phyloP scores from a whole-genome alignment of 164 flowering plant genomes.

The Chloranthus sessilifolius region DNA sequence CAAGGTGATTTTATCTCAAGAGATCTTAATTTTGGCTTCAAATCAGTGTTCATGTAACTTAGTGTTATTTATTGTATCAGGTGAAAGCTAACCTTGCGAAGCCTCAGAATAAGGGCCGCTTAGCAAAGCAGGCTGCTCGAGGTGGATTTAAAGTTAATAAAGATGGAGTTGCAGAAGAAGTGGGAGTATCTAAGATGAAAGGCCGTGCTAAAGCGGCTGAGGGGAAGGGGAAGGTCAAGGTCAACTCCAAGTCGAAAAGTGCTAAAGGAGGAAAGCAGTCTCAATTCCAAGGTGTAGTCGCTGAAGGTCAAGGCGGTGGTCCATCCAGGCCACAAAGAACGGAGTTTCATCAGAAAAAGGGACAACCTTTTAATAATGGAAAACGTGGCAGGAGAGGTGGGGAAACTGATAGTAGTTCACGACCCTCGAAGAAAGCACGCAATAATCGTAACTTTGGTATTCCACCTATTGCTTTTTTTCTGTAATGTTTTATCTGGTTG shows the following conservation, averaged over 20 bases:
- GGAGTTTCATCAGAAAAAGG: conserved; percentile 19
- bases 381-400: conserved; percentile 24
- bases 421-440: conserved; percentile 25
- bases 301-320: background rate
- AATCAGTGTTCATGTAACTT: background rate
- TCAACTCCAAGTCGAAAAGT: too few relatives aligned
- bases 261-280: background rate
- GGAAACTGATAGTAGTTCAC: conserved; percentile 12
- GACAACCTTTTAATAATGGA: conserved; percentile 14
- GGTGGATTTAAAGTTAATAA: conserved; percentile 32
- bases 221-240: too few relatives aligned
- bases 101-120: conserved; percentile 29
- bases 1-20: conserved; percentile 19
- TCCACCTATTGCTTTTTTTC: background rate
- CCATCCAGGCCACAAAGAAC: too few relatives aligned
- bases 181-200: conserved; percentile 18
- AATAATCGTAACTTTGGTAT: conserved; percentile 13
- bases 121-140: conserved; percentile 30
- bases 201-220: too few relatives aligned
- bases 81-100: conserved; percentile 37
- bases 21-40: background rate
- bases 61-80: conserved; percentile 15
- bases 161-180: conserved; percentile 12
- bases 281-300: background rate
- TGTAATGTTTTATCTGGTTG: background rate